phyloP scores from a whole-genome alignment of 2,329 filamentous ascomycete species.

The Neocatenulostroma microsporum region DNA sequence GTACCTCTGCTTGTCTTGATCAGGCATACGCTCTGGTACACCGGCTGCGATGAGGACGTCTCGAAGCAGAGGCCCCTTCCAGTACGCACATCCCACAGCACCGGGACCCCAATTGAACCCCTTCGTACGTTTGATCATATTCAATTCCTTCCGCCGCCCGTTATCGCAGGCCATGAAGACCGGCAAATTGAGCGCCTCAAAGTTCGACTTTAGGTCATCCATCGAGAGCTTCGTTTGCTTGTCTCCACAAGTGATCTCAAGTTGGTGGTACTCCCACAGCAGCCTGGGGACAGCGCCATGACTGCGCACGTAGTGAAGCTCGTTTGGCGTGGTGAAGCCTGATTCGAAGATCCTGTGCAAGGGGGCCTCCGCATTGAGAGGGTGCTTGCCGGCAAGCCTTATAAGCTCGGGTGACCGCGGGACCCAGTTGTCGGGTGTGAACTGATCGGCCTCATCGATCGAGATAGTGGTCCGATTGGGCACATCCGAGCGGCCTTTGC shows the following conservation, averaged over 20 bases:
- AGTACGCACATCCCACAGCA: constrained; percentile 44
- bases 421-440: constrained; percentile 48
- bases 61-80: constrained; percentile 41
- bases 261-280: constrained; percentile 43
- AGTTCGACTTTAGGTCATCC: constrained; percentile 38
- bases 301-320: constrained; percentile 47
- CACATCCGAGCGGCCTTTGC: constrained; percentile 30
- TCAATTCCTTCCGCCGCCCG: constrained; percentile 46
- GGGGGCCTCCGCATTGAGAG: constrained; percentile 43
- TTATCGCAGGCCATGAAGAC: constrained; percentile 44
- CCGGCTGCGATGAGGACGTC: constrained; percentile 40
- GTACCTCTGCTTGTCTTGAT: constrained; percentile 19
- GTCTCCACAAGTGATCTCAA: constrained; percentile 41
- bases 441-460: constrained; percentile 45
- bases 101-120: constrained; percentile 43
- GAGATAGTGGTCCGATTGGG: constrained; percentile 26
- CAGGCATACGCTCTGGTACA: constrained; percentile 20
- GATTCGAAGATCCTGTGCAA: constrained; percentile 38
- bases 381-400: constrained; percentile 47
- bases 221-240: constrained; percentile 36
- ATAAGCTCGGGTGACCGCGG: constrained; percentile 42
- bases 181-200: constrained; percentile 42
- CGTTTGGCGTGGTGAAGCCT: constrained; percentile 46
- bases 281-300: constrained; percentile 47
- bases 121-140: constrained; percentile 42